These are phyloP conservation scores for Sporothrix luriei DNA, from an alignment of 2,329 filamentous ascomycete genomes.

Conservation along the genomic window DNA sequence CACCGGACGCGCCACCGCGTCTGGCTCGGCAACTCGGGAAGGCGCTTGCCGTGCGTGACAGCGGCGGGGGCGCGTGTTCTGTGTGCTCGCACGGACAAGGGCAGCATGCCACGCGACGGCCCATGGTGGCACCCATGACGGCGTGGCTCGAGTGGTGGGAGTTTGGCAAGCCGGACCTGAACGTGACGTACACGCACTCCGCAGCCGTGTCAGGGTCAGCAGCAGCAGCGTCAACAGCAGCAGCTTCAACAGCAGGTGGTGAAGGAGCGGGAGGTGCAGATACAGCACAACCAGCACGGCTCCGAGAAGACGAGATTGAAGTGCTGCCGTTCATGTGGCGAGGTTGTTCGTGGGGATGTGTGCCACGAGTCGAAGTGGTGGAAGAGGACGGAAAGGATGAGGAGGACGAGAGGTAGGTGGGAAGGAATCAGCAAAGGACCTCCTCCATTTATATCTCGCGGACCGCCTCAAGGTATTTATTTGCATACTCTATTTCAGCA, in stretches of 20 bases:
- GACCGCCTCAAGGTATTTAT: background rate
- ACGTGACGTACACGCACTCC: background rate
- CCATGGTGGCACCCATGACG: constrained; percentile 53
- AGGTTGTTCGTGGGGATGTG: constrained; percentile 56
- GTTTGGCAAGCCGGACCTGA: constrained; percentile 36
- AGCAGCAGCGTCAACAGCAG: background rate
- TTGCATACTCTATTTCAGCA: background rate
- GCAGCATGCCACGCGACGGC: constrained; percentile 33
- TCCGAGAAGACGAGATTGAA: constrained; percentile 41
- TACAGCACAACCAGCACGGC: background rate
- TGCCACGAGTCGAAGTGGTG: constrained; percentile 40
- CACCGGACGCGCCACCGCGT: constrained; percentile 46
- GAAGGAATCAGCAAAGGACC: background rate
- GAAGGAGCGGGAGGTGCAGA: background rate
- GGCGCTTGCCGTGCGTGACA: constrained; percentile 48
- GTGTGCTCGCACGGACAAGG: constrained; percentile 50
- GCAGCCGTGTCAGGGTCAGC: background rate
- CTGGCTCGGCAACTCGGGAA: constrained; percentile 48
- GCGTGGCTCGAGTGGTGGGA: constrained; percentile 68
- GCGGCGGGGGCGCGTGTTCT: constrained; percentile 56
- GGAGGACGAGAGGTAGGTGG: background rate
- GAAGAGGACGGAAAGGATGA: background rate
- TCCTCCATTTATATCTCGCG: background rate
- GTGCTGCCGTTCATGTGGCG: constrained; percentile 52
- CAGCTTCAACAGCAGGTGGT: no score